Evolutionary conservation across 805 yeast genomes (phyloP).

Genomic region (Yueomyces sinensis): DNA sequence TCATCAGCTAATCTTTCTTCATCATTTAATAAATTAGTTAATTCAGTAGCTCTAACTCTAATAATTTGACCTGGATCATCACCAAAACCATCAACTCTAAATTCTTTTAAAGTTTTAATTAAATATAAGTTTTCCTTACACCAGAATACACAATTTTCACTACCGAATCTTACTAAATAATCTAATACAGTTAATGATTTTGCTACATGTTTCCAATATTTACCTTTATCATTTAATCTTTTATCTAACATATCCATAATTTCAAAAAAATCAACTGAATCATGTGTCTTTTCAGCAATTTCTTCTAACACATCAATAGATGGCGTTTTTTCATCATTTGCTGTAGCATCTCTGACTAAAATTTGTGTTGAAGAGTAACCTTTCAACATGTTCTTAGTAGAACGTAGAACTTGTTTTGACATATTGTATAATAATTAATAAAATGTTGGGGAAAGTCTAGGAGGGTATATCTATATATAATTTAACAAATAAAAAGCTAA

Average conservation of each 20-base stretch:
- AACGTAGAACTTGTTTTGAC: constrained; percentile 71
- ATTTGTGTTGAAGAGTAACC: constrained; percentile 84
- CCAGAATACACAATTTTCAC: constrained; percentile 86
- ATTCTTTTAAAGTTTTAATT: constrained; percentile 82
- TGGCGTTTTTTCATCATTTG: constrained; percentile 83
- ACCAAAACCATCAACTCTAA: constrained; percentile 55
- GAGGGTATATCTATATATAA: too few species aligned
- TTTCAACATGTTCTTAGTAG: constrained; percentile 61
- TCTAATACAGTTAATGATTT: constrained; percentile 84
- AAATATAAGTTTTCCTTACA: constrained; percentile 77
- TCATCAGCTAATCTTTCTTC: constrained; percentile 69
- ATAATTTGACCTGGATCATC: constrained; percentile 80
- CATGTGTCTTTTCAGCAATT: constrained; percentile 60
- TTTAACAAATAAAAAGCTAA: too few species aligned
- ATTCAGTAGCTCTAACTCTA: constrained; percentile 80
- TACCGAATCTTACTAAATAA: constrained; percentile 71
- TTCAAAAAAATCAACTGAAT: constrained; percentile 63
- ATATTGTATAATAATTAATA: constrained; percentile 30
- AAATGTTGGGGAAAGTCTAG: too few species aligned
- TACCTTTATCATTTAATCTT: constrained; percentile 88
- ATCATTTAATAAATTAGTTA: constrained; percentile 67
- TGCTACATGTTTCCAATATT: constrained; percentile 93
- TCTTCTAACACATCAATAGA: constrained; percentile 71
- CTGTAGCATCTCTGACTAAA: constrained; percentile 82
- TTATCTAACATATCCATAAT: constrained; percentile 91